A percentile compares a stretch with the other conserved stretches of the same genome.
These are phyloP conservation scores for Stropharia rugosoannulata DNA, from an alignment of 768 basidiomycete genomes.

Conservation along the genomic window DNA sequence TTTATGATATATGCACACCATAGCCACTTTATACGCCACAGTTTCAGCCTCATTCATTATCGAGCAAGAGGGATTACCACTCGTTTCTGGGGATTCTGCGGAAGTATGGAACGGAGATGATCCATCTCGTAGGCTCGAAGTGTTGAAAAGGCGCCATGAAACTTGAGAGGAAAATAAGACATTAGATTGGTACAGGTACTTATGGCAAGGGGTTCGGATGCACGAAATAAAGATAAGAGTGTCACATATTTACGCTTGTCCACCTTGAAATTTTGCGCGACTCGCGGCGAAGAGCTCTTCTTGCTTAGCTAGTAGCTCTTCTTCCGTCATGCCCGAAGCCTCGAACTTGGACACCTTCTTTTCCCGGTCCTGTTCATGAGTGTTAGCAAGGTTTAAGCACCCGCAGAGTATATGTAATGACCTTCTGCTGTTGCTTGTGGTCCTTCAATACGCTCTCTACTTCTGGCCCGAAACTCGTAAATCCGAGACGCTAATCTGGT, in stretches of 20 bases:
- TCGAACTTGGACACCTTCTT: slow-evolving; percentile 91
- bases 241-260: slow-evolving; percentile 18
- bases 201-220: slow-evolving; percentile 29
- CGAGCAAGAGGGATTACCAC: slow-evolving; percentile 79
- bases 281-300: slow-evolving; percentile 92
- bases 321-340: slow-evolving; percentile 86
- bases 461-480: slow-evolving; percentile 86
- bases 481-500: slow-evolving; percentile 74
- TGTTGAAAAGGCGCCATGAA: slow-evolving; percentile 41
- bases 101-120: slow-evolving; percentile 72
- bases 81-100: slow-evolving; percentile 31
- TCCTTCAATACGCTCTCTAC: slow-evolving; percentile 93
- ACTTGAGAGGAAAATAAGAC: slow-evolving; percentile 25
- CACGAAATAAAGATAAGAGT: slow-evolving; percentile 18
- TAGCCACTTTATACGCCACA: slow-evolving; percentile 72
- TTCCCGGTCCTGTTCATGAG: slow-evolving; percentile 67
- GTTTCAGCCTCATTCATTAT: slow-evolving; percentile 83
- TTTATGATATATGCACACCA: not conserved
- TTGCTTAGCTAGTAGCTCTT: slow-evolving; percentile 85
- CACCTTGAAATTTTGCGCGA: slow-evolving; percentile 58
- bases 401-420: slow-evolving; percentile 27
- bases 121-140: slow-evolving; percentile 56
- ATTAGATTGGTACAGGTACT: slow-evolving; percentile 36
- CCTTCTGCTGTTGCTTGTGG: slow-evolving; percentile 95
- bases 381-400: slow-evolving; percentile 9